Base-by-base conservation (phyloP, 805 yeast genomes). In the Ogataea ramenticola region DNA sequence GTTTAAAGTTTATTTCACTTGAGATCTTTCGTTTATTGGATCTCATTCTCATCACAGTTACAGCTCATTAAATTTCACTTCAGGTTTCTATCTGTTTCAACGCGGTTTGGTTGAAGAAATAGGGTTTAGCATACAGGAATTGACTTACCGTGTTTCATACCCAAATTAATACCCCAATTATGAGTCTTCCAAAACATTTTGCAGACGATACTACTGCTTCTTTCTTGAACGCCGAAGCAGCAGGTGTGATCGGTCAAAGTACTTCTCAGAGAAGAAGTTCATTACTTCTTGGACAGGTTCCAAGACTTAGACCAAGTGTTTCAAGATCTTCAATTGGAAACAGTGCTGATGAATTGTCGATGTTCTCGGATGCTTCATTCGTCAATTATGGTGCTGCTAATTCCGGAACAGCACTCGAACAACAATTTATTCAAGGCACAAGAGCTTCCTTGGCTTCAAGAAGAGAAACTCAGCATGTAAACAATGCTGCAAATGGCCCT, bases 381-480 rank as follows among this genome's bases (percentile, higher is more conserved):
- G 45, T 45, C 19, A 46, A 48, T 14, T 55, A 55, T 43, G 58
- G 58, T 0, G 48, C 60, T 4, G 42, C 43, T 3, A 54, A 51
- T 36, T 54, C 47, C 32, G 54, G 54, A 15, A 40, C 39, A 17
- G 4, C 3, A 9, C 21, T 19, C 4, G 37, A 20, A 16, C 30
- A 40, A 21, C 36, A 32, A 11, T 49, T 51, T 22, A 48, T 57
- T 31, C 64, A 59, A 44, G 46, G 46, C 31, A 42, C 60, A 42
- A 47, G 64, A 42, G 60, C 57, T 2, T 55, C 62, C n/a, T 17
- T 39, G 11, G 41, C 36, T n/a, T 39, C 41, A 47, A 55, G 17
- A 46, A 40, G 33, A 37, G 41, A 32, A 17, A 42, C 30, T 10
- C 14, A 22, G 4, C 43, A 46, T 39, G 4, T 16, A 11, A 14